Conservation (phyloP, 2,329 filamentous ascomycete species). For the Calonectria henricotiae region DNA sequence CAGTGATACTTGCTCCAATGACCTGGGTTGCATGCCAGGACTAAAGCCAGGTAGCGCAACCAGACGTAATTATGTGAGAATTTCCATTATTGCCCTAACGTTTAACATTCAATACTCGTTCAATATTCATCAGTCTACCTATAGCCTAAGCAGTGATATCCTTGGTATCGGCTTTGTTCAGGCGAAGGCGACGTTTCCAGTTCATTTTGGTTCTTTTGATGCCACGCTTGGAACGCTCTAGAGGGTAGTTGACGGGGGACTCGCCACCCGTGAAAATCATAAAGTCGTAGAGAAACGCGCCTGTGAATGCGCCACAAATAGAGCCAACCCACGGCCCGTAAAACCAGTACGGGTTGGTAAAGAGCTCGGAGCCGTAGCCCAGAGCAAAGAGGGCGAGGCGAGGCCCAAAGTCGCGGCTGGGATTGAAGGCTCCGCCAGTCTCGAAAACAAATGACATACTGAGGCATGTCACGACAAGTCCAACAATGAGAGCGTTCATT, state of each 20-base stretch:
- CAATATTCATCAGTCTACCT: not conserved
- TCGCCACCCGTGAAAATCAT: conserved; percentile 18
- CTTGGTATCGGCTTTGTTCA: not conserved
- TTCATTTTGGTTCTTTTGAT: conserved; percentile 5
- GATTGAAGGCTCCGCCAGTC: conserved; percentile 12
- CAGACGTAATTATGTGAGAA: too few relatives aligned
- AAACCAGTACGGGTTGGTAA: conserved; percentile 7
- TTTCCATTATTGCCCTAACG: not conserved
- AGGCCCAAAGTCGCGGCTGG: conserved; percentile 16
- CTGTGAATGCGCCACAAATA: conserved; percentile 7
- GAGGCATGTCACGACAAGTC: not conserved
- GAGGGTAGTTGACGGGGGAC: conserved; percentile 5
- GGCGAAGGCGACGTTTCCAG: not conserved
- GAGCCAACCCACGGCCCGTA: conserved; percentile 17
- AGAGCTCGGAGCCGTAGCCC: conserved; percentile 11
- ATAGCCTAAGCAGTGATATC: not conserved
- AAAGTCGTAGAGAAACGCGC: conserved; percentile 19
- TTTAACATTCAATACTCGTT: not conserved
- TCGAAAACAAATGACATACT: conserved; percentile 8
- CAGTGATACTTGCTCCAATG: too few relatives aligned
- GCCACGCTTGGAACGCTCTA: conserved; percentile 2
- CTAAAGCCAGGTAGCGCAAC: too few relatives aligned
- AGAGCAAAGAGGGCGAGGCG: not conserved
- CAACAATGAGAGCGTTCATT: conserved; percentile 2
- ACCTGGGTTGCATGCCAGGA: too few relatives aligned